phyloP scores from a whole-genome alignment of 305 asterid genomes.

The Fraxinus ornus region DNA sequence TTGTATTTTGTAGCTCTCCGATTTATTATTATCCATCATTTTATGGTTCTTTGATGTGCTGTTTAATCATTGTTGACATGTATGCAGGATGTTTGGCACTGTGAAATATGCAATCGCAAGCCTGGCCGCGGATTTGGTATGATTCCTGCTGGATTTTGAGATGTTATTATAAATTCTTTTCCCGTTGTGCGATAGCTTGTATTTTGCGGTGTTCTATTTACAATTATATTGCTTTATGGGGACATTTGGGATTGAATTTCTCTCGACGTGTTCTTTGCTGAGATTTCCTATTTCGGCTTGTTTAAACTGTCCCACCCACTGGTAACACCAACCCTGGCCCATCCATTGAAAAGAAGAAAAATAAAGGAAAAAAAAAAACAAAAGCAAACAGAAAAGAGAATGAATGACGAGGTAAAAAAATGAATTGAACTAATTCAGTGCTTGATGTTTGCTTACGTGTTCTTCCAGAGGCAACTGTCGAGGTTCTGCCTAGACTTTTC shows the following conservation, averaged over 20 bases:
- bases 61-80: neutral
- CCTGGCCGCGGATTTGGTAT: slow-evolving; percentile 90
- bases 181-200: neutral
- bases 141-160: slow-evolving; percentile 20
- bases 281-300: neutral
- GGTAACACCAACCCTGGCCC: neutral
- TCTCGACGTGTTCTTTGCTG: neutral
- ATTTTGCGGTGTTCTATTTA: slow-evolving; percentile 5
- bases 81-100: slow-evolving; percentile 86
- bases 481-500: slow-evolving; percentile 48
- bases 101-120: slow-evolving; percentile 76
- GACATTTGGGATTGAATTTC: neutral
- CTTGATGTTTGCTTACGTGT: neutral
- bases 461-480: slow-evolving; percentile 43
- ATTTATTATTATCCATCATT: neutral
- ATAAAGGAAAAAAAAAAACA: neutral
- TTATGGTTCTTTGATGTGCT: neutral
- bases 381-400: neutral
- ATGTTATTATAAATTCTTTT: neutral
- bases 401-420: neutral
- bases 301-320: neutral
- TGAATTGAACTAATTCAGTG: neutral
- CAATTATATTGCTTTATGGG: neutral
- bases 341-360: neutral
- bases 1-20: neutral